Conservation (phyloP, 768 basidiomycete genomes). For the Leccinum subtestaceum region DNA sequence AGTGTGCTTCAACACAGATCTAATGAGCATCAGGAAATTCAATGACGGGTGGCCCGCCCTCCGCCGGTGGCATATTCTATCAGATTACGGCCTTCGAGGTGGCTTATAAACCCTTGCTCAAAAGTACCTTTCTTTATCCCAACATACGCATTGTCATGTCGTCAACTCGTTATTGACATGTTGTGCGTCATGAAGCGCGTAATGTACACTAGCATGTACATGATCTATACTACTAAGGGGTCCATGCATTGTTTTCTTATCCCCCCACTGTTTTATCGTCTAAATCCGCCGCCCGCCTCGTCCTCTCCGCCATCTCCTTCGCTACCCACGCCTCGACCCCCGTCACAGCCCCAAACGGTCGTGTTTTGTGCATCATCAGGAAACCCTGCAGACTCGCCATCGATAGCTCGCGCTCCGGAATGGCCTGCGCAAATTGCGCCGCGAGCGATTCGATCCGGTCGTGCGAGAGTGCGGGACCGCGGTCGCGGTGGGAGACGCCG, state of each 20-base stretch:
- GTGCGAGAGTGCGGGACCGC: slow-evolving; percentile 41
- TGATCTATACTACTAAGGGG: background rate
- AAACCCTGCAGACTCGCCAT: slow-evolving; percentile 53
- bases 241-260: background rate
- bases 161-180: background rate
- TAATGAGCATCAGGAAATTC: background rate
- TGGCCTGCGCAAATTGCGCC: slow-evolving; percentile 47
- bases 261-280: background rate
- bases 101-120: too few relatives aligned
- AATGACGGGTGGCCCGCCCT: too few relatives aligned
- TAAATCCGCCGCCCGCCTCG: background rate
- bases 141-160: too few relatives aligned
- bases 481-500: slow-evolving; percentile 31
- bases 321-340: slow-evolving; percentile 49
- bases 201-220: background rate
- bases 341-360: slow-evolving; percentile 54
- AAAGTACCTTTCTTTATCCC: background rate
- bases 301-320: slow-evolving; percentile 32
- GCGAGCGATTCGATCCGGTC: slow-evolving; percentile 47
- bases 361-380: slow-evolving; percentile 65
- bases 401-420: slow-evolving; percentile 46
- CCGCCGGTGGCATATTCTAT: background rate
- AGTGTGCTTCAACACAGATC: too few relatives aligned
- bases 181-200: background rate
- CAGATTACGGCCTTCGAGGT: too few relatives aligned